These are phyloP conservation scores for Tuber calosporum DNA, from an alignment of 495 filamentous ascomycete genomes.

Conservation along the genomic window DNA sequence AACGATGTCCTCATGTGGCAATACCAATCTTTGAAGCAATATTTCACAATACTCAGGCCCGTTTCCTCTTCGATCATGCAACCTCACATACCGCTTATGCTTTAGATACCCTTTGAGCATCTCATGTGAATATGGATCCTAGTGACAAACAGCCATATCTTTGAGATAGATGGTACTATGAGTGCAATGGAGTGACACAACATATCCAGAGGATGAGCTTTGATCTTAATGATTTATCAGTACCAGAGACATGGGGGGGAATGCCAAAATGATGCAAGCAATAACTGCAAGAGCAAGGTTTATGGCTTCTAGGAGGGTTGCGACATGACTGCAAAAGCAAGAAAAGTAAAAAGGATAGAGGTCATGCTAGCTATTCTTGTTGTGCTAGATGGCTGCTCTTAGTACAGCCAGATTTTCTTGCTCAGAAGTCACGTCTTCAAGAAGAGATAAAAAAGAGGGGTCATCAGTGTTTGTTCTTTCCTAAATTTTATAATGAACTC, in stretches of 20 bases:
- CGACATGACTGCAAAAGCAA: too few species aligned
- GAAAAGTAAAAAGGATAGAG: too few species aligned
- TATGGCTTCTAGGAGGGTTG: background rate
- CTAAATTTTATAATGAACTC: too few species aligned
- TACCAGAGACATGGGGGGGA: constrained; percentile 4
- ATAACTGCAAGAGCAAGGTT: background rate
- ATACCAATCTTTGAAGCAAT: background rate
- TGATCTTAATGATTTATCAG: background rate
- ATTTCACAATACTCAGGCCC: too few species aligned
- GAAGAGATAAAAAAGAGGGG: background rate
- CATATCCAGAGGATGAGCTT: background rate
- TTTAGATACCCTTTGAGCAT: background rate
- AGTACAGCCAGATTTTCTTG: too few species aligned
- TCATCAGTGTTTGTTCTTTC: too few species aligned
- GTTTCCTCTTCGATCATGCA: too few species aligned
- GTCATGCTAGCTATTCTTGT: too few species aligned
- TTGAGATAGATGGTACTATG: constrained; percentile 3
- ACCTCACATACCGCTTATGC: constrained; percentile 3
- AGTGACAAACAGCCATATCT: background rate
- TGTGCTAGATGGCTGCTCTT: too few species aligned
- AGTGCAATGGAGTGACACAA: background rate
- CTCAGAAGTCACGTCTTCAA: background rate
- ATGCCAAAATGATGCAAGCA: too few species aligned
- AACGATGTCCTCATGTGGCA: constrained; percentile 1
- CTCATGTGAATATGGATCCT: background rate